Evolutionary conservation across 257 asterid species (phyloP).

Genomic region (Gentiana straminea): DNA sequence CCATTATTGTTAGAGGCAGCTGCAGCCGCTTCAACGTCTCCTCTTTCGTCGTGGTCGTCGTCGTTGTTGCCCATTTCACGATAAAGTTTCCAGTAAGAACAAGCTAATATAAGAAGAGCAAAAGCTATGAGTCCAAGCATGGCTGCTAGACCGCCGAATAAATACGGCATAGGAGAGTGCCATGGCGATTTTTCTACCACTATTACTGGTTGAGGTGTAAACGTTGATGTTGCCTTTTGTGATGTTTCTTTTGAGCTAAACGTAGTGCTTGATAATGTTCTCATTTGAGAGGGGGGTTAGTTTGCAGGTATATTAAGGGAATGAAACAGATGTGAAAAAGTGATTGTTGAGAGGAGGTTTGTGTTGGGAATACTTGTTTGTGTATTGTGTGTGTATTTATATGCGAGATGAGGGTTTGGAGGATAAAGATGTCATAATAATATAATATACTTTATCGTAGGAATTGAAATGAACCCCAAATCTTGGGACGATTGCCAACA

Average conservation of each 20-base stretch:
- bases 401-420: no score
- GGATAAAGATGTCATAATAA: no score
- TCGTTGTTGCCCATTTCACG: conserved; percentile 9
- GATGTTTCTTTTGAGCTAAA: background rate
- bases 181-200: conserved; percentile 37
- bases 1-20: conserved; percentile 12
- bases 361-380: no score
- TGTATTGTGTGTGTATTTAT: no score
- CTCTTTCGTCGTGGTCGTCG: conserved; percentile 15
- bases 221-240: conserved; percentile 30
- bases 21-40: conserved; percentile 3
- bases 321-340: no score
- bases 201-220: conserved; percentile 37
- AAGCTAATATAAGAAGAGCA: conserved; percentile 55
- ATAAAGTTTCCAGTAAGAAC: conserved; percentile 58
- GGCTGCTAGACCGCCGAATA: conserved; percentile 59
- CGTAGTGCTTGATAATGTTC: no score
- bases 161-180: conserved; percentile 67
- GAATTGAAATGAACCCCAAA: no score
- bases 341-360: no score
- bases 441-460: no score
- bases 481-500: no score
- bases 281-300: no score
- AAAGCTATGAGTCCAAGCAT: conserved; percentile 53
- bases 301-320: no score